A percentile compares a stretch with the other conserved stretches of the same genome.
These are phyloP conservation scores for Kurtzmaniella quercitrusa DNA, from an alignment of 1,139 yeast genomes.

Conservation along the genomic window DNA sequence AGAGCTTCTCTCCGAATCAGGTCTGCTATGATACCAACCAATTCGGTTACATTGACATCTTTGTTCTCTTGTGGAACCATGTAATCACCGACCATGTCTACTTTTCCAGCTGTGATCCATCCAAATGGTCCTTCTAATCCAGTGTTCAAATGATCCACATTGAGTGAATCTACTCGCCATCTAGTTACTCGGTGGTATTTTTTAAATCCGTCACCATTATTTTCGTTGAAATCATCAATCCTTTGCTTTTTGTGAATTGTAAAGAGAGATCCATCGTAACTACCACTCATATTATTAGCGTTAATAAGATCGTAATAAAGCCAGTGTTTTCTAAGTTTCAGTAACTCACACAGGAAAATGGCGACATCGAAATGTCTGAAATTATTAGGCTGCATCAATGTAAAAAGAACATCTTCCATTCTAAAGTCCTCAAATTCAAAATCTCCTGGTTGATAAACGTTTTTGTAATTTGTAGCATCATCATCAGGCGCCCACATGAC, in stretches of 20 bases:
- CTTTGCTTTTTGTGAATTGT: constrained; percentile 81
- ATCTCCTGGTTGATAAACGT: constrained; percentile 77
- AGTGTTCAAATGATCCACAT: constrained; percentile 81
- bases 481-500: constrained; percentile 80
- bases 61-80: constrained; percentile 67
- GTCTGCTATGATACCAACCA: constrained; percentile 37
- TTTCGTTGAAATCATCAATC: constrained; percentile 36
- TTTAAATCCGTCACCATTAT: constrained; percentile 26
- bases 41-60: constrained; percentile 37
- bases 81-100: constrained; percentile 89
- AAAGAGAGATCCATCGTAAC: constrained; percentile 89
- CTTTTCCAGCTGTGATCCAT: constrained; percentile 90
- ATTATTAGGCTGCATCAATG: constrained; percentile 73
- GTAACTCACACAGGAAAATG: constrained; percentile 77
- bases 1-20: constrained; percentile 39
- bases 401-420: constrained; percentile 81
- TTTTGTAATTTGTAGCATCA: constrained; percentile 77
- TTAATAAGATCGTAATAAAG: constrained; percentile 79
- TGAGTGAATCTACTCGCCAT: constrained; percentile 77
- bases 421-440: constrained; percentile 83
- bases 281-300: constrained; percentile 83
- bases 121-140: constrained; percentile 95
- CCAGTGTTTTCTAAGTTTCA: constrained; percentile 86
- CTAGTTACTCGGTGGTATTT: constrained; percentile 58
- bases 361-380: constrained; percentile 85